Base-by-base conservation (phyloP, 768 basidiomycete genomes). In the Serendipita vermifera region DNA sequence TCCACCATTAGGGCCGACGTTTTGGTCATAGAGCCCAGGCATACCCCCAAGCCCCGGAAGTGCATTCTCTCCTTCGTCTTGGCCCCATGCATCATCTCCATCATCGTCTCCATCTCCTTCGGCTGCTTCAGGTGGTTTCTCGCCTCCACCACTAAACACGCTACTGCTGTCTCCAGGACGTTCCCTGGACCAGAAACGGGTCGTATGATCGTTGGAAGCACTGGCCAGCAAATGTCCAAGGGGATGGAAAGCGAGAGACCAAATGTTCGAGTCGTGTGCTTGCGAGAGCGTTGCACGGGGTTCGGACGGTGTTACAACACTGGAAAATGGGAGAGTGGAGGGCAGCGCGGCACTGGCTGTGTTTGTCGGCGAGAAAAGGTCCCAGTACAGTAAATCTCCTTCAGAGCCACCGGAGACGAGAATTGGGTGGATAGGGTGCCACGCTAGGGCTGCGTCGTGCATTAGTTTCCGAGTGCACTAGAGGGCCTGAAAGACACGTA, bases 171-270 rank as follows among this genome's bases (percentile, higher is more conserved):
- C 87, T n/a, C 88, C 87, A 0, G 88, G 88, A 2, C 88, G 78
- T 65, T 91, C 88, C 63, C 94, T 80, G 46, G 84, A 83, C 94
- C 96, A 98, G 77, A 98, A 99, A n/a, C 93, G 80, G 4, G 94
- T 96, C 3, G 96, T 97, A 71, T 93, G 90, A 73, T 99, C 96
- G 72, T 96, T 98, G n/a, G 87, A 87, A 7, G 85, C 96, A 59
- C 81, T 84, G 59, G 84, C 91, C 63, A 99, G 82, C 62, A 98
- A 77, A 70, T 98, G 93, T 0, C 96, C 94, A 14, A 98, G 79
- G 0, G 94, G 93, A 70, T 98, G 93, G 77, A 82, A 99, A 3
- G 90, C 81, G 60, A 99, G 79, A 0, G 89, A 82, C 89, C 93
- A 98, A 59, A 99, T 89, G 68, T 93, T 92, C 29, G 88, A 90